These are phyloP conservation scores for Diaporthe batatas DNA, from an alignment of 2,329 filamentous ascomycete genomes.

Conservation along the genomic window DNA sequence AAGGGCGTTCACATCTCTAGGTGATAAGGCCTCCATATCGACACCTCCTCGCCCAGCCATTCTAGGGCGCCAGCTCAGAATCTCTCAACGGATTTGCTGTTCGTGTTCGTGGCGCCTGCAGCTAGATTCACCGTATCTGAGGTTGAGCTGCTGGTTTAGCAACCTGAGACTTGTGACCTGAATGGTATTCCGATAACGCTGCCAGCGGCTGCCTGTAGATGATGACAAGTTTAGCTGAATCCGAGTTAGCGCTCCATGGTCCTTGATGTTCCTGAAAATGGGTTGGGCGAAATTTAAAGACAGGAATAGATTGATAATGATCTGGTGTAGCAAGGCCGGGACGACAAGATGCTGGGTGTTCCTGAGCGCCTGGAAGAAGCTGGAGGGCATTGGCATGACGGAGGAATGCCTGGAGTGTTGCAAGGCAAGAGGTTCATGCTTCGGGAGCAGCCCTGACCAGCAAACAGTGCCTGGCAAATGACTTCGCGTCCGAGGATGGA, in stretches of 20 bases:
- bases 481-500: neutral
- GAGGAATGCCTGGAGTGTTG: neutral
- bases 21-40: slow-evolving; percentile 74
- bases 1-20: slow-evolving; percentile 74
- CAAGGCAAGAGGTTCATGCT: neutral
- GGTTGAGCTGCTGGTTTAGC: slow-evolving; percentile 30
- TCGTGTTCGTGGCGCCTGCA: neutral
- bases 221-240: slow-evolving; percentile 23
- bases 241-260: slow-evolving; percentile 25
- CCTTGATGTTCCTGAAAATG: neutral
- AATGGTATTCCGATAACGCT: slow-evolving; percentile 14
- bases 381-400: neutral
- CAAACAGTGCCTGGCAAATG: neutral
- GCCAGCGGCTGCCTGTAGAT: slow-evolving; percentile 33
- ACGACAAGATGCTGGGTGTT: neutral
- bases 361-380: neutral
- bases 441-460: neutral
- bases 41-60: slow-evolving; percentile 55
- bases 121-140: neutral
- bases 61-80: slow-evolving; percentile 45
- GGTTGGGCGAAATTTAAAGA: neutral
- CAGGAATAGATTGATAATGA: neutral
- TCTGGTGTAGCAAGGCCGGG: neutral
- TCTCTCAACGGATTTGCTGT: neutral
- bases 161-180: slow-evolving; percentile 12